These are phyloP conservation scores for Backusella luteola DNA, from an alignment of 192 early-diverging fungal genomes.

Conservation along the genomic window DNA sequence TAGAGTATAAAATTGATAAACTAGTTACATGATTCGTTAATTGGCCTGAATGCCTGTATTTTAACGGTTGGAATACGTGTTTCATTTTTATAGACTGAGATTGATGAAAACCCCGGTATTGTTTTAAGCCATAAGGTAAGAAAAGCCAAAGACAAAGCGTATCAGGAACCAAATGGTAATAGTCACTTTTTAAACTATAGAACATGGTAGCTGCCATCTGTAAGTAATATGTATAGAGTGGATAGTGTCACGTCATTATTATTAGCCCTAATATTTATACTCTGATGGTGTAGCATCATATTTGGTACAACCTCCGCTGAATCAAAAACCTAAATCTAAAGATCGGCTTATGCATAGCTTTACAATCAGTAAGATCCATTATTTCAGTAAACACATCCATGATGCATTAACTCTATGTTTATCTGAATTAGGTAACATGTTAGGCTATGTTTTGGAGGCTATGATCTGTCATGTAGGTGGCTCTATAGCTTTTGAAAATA, in stretches of 20 bases:
- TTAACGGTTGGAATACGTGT: background rate
- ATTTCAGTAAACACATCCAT: background rate
- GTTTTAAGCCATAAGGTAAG: conserved; percentile 1
- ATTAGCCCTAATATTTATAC: background rate
- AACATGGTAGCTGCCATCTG: conserved; percentile 2
- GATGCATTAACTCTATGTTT: background rate
- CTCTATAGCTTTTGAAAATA: conserved; percentile 65
- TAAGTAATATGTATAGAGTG: background rate
- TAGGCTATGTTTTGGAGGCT: conserved; percentile 29
- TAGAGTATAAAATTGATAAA: background rate
- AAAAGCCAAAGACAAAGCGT: background rate
- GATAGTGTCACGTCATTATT: background rate
- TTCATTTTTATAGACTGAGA: background rate
- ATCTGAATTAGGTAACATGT: conserved; percentile 26
- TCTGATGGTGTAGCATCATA: conserved; percentile 27
- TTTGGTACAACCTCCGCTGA: conserved; percentile 18
- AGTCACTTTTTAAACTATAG: background rate
- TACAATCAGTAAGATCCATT: conserved; percentile 31
- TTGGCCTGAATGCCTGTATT: background rate
- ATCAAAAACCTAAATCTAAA: conserved; percentile 26
- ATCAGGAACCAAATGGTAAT: background rate
- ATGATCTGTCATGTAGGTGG: conserved; percentile 51
- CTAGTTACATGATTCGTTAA: background rate
- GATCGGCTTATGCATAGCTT: conserved; percentile 39
- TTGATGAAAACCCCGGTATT: background rate